A percentile compares a stretch with the other conserved stretches of the same genome.
Conservation (phyloP, 306 rosid species). For the Quercus ilex region DNA sequence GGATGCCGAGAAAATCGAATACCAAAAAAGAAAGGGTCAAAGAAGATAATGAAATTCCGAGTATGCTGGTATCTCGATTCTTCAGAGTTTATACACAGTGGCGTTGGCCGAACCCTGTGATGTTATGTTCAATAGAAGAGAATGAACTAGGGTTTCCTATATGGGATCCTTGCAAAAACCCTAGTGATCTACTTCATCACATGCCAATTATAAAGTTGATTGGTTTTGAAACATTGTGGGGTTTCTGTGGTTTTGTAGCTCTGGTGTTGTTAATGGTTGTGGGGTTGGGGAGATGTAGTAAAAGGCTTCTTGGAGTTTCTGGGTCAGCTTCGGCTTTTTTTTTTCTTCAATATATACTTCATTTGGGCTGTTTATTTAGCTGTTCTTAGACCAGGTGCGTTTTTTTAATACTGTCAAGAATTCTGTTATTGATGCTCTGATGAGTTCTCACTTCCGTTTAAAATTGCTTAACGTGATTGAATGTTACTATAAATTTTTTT, state of each 20-base stretch:
- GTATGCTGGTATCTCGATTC: constrained; percentile 96
- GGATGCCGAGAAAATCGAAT: too few relatives aligned
- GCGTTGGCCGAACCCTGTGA: constrained; percentile 99
- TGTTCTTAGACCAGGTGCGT: constrained; percentile 33
- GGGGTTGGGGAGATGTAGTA: constrained; percentile 31
- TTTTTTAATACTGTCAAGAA: too few relatives aligned
- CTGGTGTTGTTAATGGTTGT: constrained; percentile 24
- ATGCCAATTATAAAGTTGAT: constrained; percentile 77
- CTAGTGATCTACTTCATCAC: constrained; percentile 74
- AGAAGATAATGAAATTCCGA: constrained; percentile 67
- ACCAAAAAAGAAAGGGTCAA: too few relatives aligned
- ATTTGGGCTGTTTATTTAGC: constrained; percentile 39
- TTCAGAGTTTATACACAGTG: constrained; percentile 97
- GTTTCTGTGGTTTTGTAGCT: constrained; percentile 9
- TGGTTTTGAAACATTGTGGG: neutral
- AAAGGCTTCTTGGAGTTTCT: constrained; percentile 30
- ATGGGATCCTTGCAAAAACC: constrained; percentile 97
- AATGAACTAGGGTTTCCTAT: constrained; percentile 79
- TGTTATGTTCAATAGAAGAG: constrained; percentile 90
- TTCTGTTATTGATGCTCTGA: too few relatives aligned
- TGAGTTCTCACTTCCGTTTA: too few relatives aligned
- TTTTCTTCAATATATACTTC: constrained; percentile 34
- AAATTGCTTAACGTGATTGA: too few relatives aligned
- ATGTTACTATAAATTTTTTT: neutral
- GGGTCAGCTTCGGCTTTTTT: constrained; percentile 48